Percentiles rank a stretch among this genome's conserved stretches.
Evolutionary conservation across 768 basidiomycete species (phyloP).

Genomic region (Chalciporus pseudorubinellus): DNA sequence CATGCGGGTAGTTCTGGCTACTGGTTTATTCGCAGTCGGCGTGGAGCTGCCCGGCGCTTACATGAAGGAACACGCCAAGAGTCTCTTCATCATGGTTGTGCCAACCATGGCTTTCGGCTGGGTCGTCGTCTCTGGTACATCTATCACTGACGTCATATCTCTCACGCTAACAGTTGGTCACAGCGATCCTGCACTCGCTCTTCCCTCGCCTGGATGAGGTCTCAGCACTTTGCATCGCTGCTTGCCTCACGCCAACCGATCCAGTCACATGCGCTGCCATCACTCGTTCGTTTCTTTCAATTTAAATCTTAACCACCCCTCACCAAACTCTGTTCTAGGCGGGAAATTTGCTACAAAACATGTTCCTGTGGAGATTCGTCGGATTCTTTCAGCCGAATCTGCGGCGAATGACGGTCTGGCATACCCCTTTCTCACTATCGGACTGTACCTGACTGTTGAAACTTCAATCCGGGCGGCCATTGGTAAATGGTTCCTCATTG

Average conservation of each 20-base stretch:
- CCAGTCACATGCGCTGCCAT: conserved; percentile 88
- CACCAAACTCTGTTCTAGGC: conserved; percentile 39
- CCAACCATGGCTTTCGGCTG: conserved; percentile 87
- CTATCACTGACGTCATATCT: neutral
- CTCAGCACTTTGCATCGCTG: conserved; percentile 81
- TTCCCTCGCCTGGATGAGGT: conserved; percentile 72
- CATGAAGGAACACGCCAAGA: conserved; percentile 74
- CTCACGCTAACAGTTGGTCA: neutral
- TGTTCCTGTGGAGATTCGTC: conserved; percentile 74
- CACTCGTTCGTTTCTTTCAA: conserved; percentile 45
- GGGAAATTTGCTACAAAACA: conserved; percentile 68
- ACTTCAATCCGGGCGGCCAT: conserved; percentile 59
- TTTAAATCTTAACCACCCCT: neutral
- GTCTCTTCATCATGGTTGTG: conserved; percentile 66
- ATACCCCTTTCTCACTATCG: conserved; percentile 86
- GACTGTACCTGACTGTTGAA: conserved; percentile 83
- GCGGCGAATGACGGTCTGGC: conserved; percentile 96
- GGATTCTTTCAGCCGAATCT: conserved; percentile 82
- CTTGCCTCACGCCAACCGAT: conserved; percentile 92
- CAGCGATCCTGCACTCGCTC: conserved; percentile 64
- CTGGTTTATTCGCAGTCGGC: conserved; percentile 92
- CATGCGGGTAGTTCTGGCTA: conserved; percentile 84
- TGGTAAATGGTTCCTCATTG: conserved; percentile 82
- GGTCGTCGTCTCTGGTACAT: conserved; percentile 68
- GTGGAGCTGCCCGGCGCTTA: conserved; percentile 89